These are phyloP conservation scores for Pleurotus cornucopiae DNA, from an alignment of 768 basidiomycete genomes.

Conservation along the genomic window DNA sequence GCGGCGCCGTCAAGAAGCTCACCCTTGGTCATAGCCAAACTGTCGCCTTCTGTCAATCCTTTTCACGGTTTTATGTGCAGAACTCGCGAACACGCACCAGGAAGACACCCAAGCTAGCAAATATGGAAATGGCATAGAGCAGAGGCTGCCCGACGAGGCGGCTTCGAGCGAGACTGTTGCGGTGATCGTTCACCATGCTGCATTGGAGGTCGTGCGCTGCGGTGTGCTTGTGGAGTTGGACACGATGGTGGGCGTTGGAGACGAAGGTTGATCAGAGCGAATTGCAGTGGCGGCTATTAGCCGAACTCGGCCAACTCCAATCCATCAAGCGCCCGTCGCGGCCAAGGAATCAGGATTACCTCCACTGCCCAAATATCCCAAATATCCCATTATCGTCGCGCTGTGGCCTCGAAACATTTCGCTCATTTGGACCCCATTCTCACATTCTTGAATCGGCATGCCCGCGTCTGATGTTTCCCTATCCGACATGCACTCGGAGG, in stretches of 20 bases:
- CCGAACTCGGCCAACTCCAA: no score
- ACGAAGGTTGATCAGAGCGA: no score
- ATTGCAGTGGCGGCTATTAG: no score
- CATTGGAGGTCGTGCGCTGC: conserved; percentile 27
- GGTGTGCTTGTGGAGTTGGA: conserved; percentile 12
- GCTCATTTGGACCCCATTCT: conserved; percentile 14
- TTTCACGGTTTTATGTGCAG: no score
- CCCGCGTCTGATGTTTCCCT: conserved; percentile 57
- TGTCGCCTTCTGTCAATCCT: conserved; percentile 17
- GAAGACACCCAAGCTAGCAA: conserved; percentile 83
- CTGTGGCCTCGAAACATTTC: conserved; percentile 9
- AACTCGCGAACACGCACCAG: conserved; percentile 47
- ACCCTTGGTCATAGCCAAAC: conserved; percentile 92
- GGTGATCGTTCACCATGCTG: conserved; percentile 44
- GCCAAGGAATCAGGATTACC: background rate
- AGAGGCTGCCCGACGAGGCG: conserved; percentile 75
- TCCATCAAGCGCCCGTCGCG: background rate
- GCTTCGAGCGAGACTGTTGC: conserved; percentile 26
- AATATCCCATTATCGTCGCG: background rate
- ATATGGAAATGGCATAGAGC: conserved; percentile 75
- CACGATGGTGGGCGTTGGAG: background rate
- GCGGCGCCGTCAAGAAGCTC: conserved; percentile 16
- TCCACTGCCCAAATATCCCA: no score
- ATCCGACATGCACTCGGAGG: conserved; percentile 52
- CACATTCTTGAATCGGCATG: conserved; percentile 34